Evolutionary conservation across 1,284 basidiomycete species (phyloP).

Genomic region (Pseudozyma pruni): DNA sequence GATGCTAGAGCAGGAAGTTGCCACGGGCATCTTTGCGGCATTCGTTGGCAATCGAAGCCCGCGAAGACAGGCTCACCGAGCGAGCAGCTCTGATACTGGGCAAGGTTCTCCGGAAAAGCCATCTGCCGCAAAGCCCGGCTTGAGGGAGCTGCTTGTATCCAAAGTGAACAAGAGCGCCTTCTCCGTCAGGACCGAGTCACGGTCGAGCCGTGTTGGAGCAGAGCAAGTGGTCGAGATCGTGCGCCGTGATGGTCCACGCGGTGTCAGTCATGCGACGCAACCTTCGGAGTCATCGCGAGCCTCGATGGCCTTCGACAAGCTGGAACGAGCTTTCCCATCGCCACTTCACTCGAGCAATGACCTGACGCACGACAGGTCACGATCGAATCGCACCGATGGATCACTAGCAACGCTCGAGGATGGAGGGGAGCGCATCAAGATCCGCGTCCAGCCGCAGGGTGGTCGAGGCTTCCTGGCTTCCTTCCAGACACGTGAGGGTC

Average conservation of each 20-base stretch:
- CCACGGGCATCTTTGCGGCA: constrained; percentile 36
- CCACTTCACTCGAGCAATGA: constrained; percentile 21
- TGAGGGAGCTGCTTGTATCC: constrained; percentile 31
- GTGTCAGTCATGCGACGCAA: constrained; percentile 2
- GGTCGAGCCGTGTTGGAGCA: not conserved
- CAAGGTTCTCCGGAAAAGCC: constrained; percentile 3
- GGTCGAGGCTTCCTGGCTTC: constrained; percentile 21
- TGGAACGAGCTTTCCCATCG: constrained; percentile 41
- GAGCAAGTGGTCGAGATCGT: constrained; percentile 33
- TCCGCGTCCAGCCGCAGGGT: constrained; percentile 23
- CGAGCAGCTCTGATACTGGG: constrained; percentile 4
- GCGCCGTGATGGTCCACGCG: constrained; percentile 7
- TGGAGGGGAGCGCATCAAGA: constrained; percentile 11
- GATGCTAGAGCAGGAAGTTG: constrained; percentile 39
- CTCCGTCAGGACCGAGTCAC: constrained; percentile 17
- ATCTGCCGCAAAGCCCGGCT: not conserved
- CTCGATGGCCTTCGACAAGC: constrained; percentile 8
- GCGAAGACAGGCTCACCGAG: constrained; percentile 19
- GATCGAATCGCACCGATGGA: constrained; percentile 10
- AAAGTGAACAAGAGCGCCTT: constrained; percentile 30
- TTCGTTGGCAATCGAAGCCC: constrained; percentile 50
- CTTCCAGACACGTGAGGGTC: constrained; percentile 23
- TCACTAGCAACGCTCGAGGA: constrained; percentile 15
- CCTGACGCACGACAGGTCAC: constrained; percentile 7
- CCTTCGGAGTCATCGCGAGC: constrained; percentile 5